These are phyloP conservation scores for Debaryomyces subglobosus DNA, from an alignment of 1,139 yeast genomes.

Conservation along the genomic window DNA sequence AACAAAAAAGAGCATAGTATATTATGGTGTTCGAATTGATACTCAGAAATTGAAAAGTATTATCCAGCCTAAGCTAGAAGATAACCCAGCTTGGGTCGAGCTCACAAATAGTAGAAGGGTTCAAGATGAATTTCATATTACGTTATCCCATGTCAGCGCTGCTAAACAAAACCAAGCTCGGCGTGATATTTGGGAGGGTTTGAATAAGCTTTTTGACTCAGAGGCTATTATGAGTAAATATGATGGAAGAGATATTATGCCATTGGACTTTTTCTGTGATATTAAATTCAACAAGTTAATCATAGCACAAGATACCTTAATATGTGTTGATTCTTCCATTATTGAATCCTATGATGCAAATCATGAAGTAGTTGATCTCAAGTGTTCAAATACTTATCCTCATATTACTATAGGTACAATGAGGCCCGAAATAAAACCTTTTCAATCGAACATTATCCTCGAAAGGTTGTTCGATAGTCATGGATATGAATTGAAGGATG, in stretches of 20 bases:
- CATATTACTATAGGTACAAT: slow-evolving; percentile 82
- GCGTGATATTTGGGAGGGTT: slow-evolving; percentile 27
- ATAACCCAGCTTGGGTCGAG: slow-evolving; percentile 30
- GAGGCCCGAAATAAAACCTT: slow-evolving; percentile 49
- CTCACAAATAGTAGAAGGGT: slow-evolving; percentile 31
- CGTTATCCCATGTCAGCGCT: slow-evolving; percentile 61
- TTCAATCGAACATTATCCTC: slow-evolving; percentile 33
- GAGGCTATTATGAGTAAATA: slow-evolving; percentile 12
- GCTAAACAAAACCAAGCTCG: slow-evolving; percentile 27
- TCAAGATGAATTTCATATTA: slow-evolving; percentile 72
- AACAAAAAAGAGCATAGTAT: slow-evolving; percentile 21
- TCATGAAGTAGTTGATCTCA: slow-evolving; percentile 23
- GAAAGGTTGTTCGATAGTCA: slow-evolving; percentile 13
- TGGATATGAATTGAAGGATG: slow-evolving; percentile 13
- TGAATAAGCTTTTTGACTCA: slow-evolving; percentile 16
- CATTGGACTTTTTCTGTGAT: slow-evolving; percentile 31
- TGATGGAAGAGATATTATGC: slow-evolving; percentile 8
- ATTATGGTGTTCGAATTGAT: slow-evolving; percentile 33
- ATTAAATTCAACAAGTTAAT: slow-evolving; percentile 49
- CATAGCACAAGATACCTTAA: slow-evolving; percentile 51
- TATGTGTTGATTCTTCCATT: slow-evolving; percentile 59
- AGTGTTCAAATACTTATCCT: slow-evolving; percentile 47
- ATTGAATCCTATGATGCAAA: slow-evolving; percentile 24
- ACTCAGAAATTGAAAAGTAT: slow-evolving; percentile 6
- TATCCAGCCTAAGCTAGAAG: slow-evolving; percentile 7